A percentile compares a stretch with the other conserved stretches of the same genome.
Evolutionary conservation across 75 land plant species (phyloP).

Genomic region (Larix kaempferi): DNA sequence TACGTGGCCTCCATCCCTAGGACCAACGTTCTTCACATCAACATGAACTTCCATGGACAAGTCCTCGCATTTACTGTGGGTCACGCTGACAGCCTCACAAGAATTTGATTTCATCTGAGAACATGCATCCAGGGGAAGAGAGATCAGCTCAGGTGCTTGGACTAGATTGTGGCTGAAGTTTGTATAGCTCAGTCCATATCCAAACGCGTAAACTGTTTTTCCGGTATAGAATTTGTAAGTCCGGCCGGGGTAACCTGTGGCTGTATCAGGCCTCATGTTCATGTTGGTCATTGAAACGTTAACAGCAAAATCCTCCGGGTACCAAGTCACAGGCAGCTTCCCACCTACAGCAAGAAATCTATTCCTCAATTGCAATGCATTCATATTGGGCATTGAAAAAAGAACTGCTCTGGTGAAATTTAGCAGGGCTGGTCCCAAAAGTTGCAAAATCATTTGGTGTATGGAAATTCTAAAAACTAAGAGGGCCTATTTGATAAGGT

Average conservation of each 20-base stretch:
- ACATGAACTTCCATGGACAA: constrained; percentile 27
- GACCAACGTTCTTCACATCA: constrained; percentile 54
- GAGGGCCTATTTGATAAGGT: neutral
- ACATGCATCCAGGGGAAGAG: constrained; percentile 41
- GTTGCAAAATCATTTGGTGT: neutral
- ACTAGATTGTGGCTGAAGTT: constrained; percentile 12
- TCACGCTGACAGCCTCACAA: constrained; percentile 22
- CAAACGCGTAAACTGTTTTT: constrained; percentile 58
- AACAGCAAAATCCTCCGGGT: constrained; percentile 48
- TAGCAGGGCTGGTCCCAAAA: neutral
- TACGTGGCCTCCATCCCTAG: constrained; percentile 49
- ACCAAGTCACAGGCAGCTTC: constrained; percentile 83
- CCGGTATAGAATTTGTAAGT: constrained; percentile 93
- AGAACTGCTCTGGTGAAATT: neutral
- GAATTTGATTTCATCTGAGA: constrained; percentile 26
- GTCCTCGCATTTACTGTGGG: constrained; percentile 34
- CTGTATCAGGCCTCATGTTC: constrained; percentile 84
- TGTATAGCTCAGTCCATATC: constrained; percentile 89
- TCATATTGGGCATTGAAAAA: neutral
- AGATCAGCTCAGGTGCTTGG: neutral
- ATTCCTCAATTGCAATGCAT: neutral
- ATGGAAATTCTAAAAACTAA: neutral
- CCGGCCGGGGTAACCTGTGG: constrained; percentile 85
- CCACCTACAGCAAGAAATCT: constrained; percentile 47
- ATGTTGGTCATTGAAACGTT: constrained; percentile 84